These are phyloP conservation scores for Coelastrella sp. DNA, from an alignment of 139 green algal genomes.

Conservation along the genomic window DNA sequence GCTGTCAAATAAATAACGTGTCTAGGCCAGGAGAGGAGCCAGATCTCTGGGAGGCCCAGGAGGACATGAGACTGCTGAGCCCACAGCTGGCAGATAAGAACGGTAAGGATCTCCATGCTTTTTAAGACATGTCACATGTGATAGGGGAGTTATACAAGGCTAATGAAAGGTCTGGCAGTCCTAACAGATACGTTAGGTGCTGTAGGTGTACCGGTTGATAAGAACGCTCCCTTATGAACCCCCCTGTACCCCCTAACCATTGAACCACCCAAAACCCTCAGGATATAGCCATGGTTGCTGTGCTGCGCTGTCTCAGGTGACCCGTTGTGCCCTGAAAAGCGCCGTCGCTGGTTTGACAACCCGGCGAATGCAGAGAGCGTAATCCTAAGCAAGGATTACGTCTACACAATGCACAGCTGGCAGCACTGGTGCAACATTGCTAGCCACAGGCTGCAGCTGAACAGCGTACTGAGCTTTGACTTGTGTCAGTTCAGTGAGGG, in stretches of 20 bases:
- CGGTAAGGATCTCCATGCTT: neutral
- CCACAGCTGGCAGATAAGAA: slow-evolving; percentile 20
- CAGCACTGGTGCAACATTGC: slow-evolving; percentile 46
- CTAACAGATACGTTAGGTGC: too few species aligned
- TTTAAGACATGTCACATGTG: too few species aligned
- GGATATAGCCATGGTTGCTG: too few species aligned
- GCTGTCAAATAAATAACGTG: slow-evolving; percentile 43
- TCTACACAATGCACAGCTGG: slow-evolving; percentile 47
- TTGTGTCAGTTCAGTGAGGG: slow-evolving; percentile 39
- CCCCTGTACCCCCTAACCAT: too few species aligned
- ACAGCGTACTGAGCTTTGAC: slow-evolving; percentile 35
- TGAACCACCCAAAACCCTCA: too few species aligned
- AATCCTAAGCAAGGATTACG: slow-evolving; percentile 29
- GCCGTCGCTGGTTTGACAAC: slow-evolving; percentile 46
- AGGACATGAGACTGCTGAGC: slow-evolving; percentile 42
- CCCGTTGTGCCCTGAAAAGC: slow-evolving; percentile 38
- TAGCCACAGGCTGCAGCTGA: slow-evolving; percentile 44
- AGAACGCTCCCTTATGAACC: too few species aligned
- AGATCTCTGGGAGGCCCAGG: slow-evolving; percentile 23
- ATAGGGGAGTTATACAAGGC: too few species aligned
- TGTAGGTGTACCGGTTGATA: too few species aligned
- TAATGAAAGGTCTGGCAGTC: too few species aligned
- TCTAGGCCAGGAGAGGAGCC: slow-evolving; percentile 32
- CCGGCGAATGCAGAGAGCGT: slow-evolving; percentile 21
- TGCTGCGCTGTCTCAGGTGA: neutral